A percentile compares a stretch with the other conserved stretches of the same genome.
phyloP scores from a whole-genome alignment of 2,329 filamentous ascomycete species.

The Ophiostoma piceae region DNA sequence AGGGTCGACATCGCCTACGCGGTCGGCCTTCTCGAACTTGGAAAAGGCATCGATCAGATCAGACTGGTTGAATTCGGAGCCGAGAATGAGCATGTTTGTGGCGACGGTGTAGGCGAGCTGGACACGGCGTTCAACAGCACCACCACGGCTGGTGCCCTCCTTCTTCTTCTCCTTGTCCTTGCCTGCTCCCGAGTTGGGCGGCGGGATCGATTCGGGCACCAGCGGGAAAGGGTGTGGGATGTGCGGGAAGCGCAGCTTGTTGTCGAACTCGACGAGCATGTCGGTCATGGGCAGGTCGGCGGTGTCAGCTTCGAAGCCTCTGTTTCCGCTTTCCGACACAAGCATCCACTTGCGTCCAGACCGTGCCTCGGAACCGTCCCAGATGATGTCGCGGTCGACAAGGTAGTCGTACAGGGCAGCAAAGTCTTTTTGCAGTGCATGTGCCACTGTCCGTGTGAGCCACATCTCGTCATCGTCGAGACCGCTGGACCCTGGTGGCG shows the following conservation, averaged over 20 bases:
- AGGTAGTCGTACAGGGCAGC: slow-evolving; percentile 65
- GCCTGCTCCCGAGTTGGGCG: slow-evolving; percentile 23
- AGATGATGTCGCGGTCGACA: slow-evolving; percentile 61
- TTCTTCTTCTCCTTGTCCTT: slow-evolving; percentile 27
- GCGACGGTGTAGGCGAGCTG: slow-evolving; percentile 56
- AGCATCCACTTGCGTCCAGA: slow-evolving; percentile 62
- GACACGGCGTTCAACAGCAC: slow-evolving; percentile 44
- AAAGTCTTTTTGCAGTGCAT: slow-evolving; percentile 60
- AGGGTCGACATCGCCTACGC: slow-evolving; percentile 47
- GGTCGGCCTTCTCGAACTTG: slow-evolving; percentile 52
- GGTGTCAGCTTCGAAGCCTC: slow-evolving; percentile 46
- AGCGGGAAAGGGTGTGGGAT: slow-evolving; percentile 63
- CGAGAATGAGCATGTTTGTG: slow-evolving; percentile 54
- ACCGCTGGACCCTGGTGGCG: slow-evolving; percentile 23
- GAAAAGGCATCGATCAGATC: slow-evolving; percentile 52
- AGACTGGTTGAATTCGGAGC: slow-evolving; percentile 49
- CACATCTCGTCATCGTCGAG: slow-evolving; percentile 46
- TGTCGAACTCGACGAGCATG: slow-evolving; percentile 62
- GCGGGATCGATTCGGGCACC: slow-evolving; percentile 50
- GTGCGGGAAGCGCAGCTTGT: slow-evolving; percentile 56
- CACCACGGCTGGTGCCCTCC: slow-evolving; percentile 27
- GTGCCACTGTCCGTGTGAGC: slow-evolving; percentile 55
- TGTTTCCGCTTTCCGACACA: slow-evolving; percentile 44
- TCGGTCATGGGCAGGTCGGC: slow-evolving; percentile 59
- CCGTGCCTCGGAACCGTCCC: slow-evolving; percentile 58